Evolutionary conservation across 257 asterid genomes (phyloP).

Genomic region (Sherardia arvensis): DNA sequence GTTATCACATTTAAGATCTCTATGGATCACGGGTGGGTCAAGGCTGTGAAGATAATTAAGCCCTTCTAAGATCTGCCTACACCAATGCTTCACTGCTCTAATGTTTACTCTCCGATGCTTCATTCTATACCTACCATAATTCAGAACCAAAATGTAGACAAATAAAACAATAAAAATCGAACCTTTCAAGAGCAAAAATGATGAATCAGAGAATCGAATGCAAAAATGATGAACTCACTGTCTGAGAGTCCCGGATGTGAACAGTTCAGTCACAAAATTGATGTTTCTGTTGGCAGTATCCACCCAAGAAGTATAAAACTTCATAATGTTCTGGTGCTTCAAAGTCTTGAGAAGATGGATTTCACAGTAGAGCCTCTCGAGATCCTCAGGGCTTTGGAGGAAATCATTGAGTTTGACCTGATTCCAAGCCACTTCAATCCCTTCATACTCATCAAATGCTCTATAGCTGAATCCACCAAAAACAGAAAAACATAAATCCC

Average conservation of each 20-base stretch:
- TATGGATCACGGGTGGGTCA: slow-evolving; percentile 50
- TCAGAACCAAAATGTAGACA: slow-evolving; percentile 1
- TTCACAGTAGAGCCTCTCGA: slow-evolving; percentile 46
- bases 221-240: slow-evolving; percentile 23
- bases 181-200: background rate
- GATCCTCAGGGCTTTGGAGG: slow-evolving; percentile 45
- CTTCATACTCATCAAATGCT: slow-evolving; percentile 50
- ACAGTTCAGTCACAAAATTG: slow-evolving; percentile 49
- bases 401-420: slow-evolving; percentile 43
- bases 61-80: slow-evolving; percentile 45
- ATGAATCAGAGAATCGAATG: background rate
- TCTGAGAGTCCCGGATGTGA: slow-evolving; percentile 45
- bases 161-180: background rate
- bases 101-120: slow-evolving; percentile 43
- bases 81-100: slow-evolving; percentile 51
- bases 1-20: slow-evolving; percentile 53
- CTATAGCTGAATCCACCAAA: slow-evolving; percentile 32
- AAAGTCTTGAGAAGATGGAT: slow-evolving; percentile 41
- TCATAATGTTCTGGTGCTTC: slow-evolving; percentile 39
- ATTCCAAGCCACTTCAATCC: slow-evolving; percentile 53
- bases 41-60: slow-evolving; percentile 48
- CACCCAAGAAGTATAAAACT: slow-evolving; percentile 49
- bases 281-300: slow-evolving; percentile 44
- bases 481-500: background rate
- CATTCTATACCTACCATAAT: slow-evolving; percentile 31